Evolutionary conservation across 352 stramenopile species (phyloP).

Genomic region (Phytophthora fragariae): DNA sequence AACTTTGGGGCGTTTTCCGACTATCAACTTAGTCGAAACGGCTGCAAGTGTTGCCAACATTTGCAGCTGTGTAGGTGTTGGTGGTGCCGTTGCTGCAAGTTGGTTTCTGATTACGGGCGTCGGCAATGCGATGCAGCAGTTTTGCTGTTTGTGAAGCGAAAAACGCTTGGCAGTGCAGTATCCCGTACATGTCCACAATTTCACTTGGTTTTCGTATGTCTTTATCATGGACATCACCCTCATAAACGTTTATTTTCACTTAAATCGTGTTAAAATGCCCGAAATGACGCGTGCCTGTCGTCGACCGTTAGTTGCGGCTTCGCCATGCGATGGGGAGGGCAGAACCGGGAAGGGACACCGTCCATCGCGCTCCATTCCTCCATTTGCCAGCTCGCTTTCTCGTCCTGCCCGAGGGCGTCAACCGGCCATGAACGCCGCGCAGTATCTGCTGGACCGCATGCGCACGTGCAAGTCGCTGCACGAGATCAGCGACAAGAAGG

Average conservation of each 20-base stretch:
- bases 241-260: neutral
- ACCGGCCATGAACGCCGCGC: conserved; percentile 60
- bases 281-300: neutral
- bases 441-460: conserved; percentile 82
- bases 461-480: conserved; percentile 70
- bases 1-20: too few species aligned
- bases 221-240: neutral
- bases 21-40: conserved; percentile 18
- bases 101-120: too few species aligned
- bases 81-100: too few species aligned
- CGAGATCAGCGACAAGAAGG: conserved; percentile 44
- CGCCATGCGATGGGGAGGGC: conserved; percentile 40
- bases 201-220: neutral
- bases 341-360: conserved; percentile 25
- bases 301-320: conserved; percentile 40
- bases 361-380: conserved; percentile 17
- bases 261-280: neutral
- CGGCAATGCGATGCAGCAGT: neutral
- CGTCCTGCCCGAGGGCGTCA: neutral
- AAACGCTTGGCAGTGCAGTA: too few species aligned
- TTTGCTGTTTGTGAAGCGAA: neutral
- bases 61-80: too few species aligned
- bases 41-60: neutral
- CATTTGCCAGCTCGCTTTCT: conserved; percentile 10
- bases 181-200: neutral